These are phyloP conservation scores for Arxiozyma bovina DNA, from an alignment of 1,139 yeast genomes.

Conservation along the genomic window DNA sequence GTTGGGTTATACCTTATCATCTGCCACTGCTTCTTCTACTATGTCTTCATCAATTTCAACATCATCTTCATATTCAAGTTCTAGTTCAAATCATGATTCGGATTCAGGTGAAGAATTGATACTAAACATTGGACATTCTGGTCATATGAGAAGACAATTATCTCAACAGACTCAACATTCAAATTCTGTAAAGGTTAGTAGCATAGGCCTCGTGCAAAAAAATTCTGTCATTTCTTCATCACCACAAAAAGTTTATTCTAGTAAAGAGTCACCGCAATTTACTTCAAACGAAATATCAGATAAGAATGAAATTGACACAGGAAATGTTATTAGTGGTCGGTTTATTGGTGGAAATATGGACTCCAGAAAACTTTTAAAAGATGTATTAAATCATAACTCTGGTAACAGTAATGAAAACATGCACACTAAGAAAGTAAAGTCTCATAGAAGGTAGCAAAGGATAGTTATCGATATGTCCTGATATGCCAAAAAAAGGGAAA, in stretches of 20 bases:
- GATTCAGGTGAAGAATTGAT: conserved; percentile 13
- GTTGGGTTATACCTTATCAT: not conserved
- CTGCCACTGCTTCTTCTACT: not conserved
- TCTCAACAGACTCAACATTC: conserved; percentile 2
- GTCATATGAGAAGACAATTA: conserved; percentile 13
- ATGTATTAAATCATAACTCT: conserved; percentile 2
- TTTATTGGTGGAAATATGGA: conserved; percentile 3
- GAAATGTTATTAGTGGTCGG: conserved; percentile 1
- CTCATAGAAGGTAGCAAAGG: not conserved
- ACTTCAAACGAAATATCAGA: conserved; percentile 1
- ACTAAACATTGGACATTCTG: conserved; percentile 12
- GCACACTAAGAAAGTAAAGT: not conserved
- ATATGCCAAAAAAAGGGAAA: too few relatives aligned
- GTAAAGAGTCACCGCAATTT: not conserved
- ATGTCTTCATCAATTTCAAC: not conserved
- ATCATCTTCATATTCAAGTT: conserved; percentile 3
- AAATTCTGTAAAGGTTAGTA: not conserved
- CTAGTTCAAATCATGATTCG: not conserved
- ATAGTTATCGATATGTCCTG: not conserved
- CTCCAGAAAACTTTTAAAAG: conserved; percentile 4
- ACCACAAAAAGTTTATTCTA: not conserved
- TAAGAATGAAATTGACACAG: conserved; percentile 1
- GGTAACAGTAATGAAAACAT: not conserved
- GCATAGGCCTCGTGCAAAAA: not conserved
- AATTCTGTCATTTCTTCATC: not conserved